Base-by-base conservation (phyloP, 352 stramenopile genomes). In the Globisporangium nunn region DNA sequence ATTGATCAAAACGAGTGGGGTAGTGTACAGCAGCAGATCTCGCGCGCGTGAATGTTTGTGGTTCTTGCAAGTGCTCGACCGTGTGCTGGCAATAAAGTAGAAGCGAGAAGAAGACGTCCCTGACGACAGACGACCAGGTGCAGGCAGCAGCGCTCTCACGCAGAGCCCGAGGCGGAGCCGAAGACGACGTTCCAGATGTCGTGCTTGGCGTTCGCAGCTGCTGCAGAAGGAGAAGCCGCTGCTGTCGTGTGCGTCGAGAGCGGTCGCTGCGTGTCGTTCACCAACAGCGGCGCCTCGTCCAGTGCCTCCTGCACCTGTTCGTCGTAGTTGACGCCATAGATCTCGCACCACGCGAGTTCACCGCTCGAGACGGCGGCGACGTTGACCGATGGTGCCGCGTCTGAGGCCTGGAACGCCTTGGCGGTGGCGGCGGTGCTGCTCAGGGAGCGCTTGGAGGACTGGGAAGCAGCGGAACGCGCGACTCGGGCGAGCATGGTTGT, bases 251-350 rank as follows among this genome's bases (percentile, higher is more conserved):
- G n/a, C 12, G 33, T 29, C 15, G 51, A 14, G 8, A 23, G 54
- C 33, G 59, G 65, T 62, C 49, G 65, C 46, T 56, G 52, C 49
- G 52, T 37, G 46, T 79, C 66, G 53, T 67, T 72, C 8, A 75
- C 62, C 14, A 67, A 54, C 55, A 78, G 59, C 8, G 79, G 79
- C 15, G 72, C 60, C 44, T 90, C 79, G 0, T 82, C 62, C 47
- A 87, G 67, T 23, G 79, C 73, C 33, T 90, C 75, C 45, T 75
- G 62, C 17, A 90, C 61, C 68, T 87, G 69, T 57, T 79, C 70
- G 56, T 83, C 68, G 63, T 90, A 87, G 77, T 90, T 75, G 17
- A 90, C 71, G 30, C 79, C 79, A 56, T 90, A 90, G 47, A 90
- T 72, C 58, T 90, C 77, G 63, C 75, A 87, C 79, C 79, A 90